Percentiles rank a stretch among this genome's conserved stretches.
These are phyloP conservation scores for Neopestalotiopsis rosae DNA, from an alignment of 2,329 filamentous ascomycete species.

Conservation along the genomic window DNA sequence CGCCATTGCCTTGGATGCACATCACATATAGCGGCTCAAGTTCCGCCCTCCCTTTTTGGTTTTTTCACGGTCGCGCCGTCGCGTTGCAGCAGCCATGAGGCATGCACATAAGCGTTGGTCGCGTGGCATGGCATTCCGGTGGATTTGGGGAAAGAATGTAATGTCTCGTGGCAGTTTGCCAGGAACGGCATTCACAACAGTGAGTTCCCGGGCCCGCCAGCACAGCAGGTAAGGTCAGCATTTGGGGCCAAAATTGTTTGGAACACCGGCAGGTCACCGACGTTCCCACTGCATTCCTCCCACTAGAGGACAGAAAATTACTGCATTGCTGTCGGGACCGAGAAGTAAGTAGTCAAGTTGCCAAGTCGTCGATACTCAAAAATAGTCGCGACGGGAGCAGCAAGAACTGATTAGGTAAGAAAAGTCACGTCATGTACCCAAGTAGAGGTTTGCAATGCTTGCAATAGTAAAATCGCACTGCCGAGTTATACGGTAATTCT, in stretches of 20 bases:
- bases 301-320: conserved; percentile 11
- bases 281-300: conserved; percentile 11
- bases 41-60: neutral
- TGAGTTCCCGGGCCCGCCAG: neutral
- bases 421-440: neutral
- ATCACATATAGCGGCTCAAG: neutral
- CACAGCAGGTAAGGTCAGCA: neutral
- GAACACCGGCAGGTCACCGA: neutral
- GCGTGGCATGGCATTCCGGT: neutral
- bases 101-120: neutral
- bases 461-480: neutral
- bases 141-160: neutral
- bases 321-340: no score
- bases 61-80: neutral
- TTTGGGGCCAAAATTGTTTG: neutral
- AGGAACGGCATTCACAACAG: neutral
- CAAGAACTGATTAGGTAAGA: neutral
- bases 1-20: neutral
- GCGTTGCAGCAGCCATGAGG: no score
- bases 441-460: neutral
- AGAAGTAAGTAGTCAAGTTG: neutral
- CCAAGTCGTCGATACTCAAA: neutral
- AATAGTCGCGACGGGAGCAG: neutral
- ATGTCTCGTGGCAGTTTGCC: neutral
- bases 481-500: neutral